Conservation (phyloP, 768 basidiomycete species). For the Nidularia pulvinata region DNA sequence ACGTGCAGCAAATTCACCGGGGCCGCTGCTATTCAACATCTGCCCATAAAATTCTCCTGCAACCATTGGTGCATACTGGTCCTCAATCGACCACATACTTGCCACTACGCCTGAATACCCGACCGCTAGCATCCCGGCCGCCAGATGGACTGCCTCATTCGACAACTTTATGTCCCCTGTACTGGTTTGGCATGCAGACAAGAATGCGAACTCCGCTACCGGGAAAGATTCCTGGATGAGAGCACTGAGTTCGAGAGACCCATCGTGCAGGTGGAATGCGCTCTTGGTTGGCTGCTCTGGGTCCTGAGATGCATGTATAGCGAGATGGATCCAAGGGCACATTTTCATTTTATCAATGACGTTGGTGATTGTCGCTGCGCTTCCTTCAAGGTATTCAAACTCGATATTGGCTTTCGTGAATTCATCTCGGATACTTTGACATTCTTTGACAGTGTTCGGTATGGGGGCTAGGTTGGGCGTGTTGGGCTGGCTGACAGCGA, state of each 20-base stretch:
- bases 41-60: conserved; percentile 6
- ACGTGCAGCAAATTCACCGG: not conserved
- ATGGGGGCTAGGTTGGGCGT: not conserved
- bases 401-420: not conserved
- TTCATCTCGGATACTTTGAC: not conserved
- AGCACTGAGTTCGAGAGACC: conserved; percentile 3
- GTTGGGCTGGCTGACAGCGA: not conserved
- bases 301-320: conserved; percentile 11
- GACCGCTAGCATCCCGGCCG: conserved; percentile 13
- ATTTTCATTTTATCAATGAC: conserved; percentile 6
- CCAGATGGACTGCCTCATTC: conserved; percentile 13
- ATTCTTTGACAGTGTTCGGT: conserved; percentile 8
- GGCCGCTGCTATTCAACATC: not conserved
- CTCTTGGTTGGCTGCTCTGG: conserved; percentile 5
- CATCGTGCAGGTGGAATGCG: conserved; percentile 8
- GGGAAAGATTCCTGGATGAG: conserved; percentile 6
- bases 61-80: conserved; percentile 6
- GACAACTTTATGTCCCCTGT: conserved; percentile 7
- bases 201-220: conserved; percentile 3
- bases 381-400: not conserved
- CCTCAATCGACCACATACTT: conserved; percentile 15
- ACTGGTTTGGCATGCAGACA: conserved; percentile 8
- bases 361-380: conserved; percentile 1
- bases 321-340: conserved; percentile 10
- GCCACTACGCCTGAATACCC: conserved; percentile 12